Evolutionary conservation across 2,329 filamentous ascomycete species (phyloP).

Genomic region (Colletotrichum viniferum): DNA sequence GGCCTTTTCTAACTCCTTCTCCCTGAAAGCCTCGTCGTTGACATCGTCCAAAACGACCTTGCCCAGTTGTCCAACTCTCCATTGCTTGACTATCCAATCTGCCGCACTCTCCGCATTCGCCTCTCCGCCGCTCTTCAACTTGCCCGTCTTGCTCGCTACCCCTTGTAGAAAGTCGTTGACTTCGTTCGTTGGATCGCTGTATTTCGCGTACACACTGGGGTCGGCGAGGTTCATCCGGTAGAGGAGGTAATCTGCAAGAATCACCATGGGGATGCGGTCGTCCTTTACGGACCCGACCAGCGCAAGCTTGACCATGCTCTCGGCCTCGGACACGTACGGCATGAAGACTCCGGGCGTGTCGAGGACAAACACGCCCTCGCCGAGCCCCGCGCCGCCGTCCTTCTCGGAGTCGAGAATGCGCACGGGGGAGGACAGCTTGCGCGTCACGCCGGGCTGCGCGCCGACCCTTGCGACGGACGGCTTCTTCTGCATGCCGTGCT

Average conservation of each 20-base stretch:
- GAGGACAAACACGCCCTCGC: constrained; percentile 77
- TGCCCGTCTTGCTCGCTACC: constrained; percentile 76
- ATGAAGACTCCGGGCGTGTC: constrained; percentile 97
- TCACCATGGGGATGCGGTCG: constrained; percentile 77
- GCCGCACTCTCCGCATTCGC: constrained; percentile 77
- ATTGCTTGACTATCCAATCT: constrained; percentile 80
- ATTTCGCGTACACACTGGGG: constrained; percentile 65
- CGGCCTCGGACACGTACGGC: constrained; percentile 83
- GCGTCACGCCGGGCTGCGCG: constrained; percentile 85
- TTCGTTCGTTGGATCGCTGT: constrained; percentile 80
- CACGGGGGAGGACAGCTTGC: constrained; percentile 82
- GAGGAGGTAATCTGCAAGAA: constrained; percentile 88
- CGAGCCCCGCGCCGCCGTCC: constrained; percentile 29
- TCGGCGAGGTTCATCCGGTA: constrained; percentile 78
- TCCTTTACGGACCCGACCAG: constrained; percentile 92
- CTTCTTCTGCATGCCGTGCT: constrained; percentile 60
- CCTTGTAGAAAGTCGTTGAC: constrained; percentile 72
- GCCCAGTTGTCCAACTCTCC: constrained; percentile 78
- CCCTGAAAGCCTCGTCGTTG: constrained; percentile 58
- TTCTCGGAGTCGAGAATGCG: constrained; percentile 63
- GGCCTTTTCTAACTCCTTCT: constrained; percentile 49
- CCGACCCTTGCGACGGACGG: constrained; percentile 81
- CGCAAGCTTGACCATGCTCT: constrained; percentile 94
- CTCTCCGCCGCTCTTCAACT: constrained; percentile 73
- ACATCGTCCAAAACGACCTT: constrained; percentile 82